Evolutionary conservation across 768 basidiomycete species (phyloP).

Genomic region (Tylopilus plumbeoviolaceoides): DNA sequence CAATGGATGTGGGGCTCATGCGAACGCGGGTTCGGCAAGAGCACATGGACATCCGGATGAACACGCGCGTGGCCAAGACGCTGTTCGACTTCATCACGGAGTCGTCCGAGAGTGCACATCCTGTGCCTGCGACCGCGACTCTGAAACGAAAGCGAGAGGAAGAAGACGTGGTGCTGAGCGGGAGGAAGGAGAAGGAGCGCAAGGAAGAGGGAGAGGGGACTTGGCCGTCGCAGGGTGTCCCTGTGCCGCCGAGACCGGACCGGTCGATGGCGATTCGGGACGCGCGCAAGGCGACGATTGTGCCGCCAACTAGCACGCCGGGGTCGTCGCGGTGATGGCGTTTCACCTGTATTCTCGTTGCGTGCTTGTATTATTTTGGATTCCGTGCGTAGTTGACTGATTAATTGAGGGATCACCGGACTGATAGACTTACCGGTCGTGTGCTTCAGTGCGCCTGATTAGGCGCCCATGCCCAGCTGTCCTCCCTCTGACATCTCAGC

Average conservation of each 20-base stretch:
- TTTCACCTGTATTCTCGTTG: too few relatives aligned
- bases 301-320: slow-evolving; percentile 1
- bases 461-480: too few relatives aligned
- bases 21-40: slow-evolving; percentile 47
- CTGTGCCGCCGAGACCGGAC: slow-evolving; percentile 21
- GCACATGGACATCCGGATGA: slow-evolving; percentile 67
- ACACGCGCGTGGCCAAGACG: slow-evolving; percentile 50
- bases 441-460: too few relatives aligned
- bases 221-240: not conserved
- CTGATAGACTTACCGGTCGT: too few relatives aligned
- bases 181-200: slow-evolving; percentile 16
- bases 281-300: slow-evolving; percentile 12
- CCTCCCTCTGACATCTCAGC: too few relatives aligned
- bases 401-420: too few relatives aligned
- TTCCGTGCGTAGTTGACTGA: too few relatives aligned
- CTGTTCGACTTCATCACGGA: slow-evolving; percentile 50
- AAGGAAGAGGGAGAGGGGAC: slow-evolving; percentile 2
- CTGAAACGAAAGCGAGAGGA: slow-evolving; percentile 28
- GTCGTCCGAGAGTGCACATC: not conserved
- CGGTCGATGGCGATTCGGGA: slow-evolving; percentile 13
- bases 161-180: slow-evolving; percentile 2
- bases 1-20: slow-evolving; percentile 47
- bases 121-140: not conserved
- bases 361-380: too few relatives aligned
- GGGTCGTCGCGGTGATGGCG: too few relatives aligned